These are phyloP conservation scores for Elongisporangium undulatum DNA, from an alignment of 352 stramenopile species.

Conservation along the genomic window DNA sequence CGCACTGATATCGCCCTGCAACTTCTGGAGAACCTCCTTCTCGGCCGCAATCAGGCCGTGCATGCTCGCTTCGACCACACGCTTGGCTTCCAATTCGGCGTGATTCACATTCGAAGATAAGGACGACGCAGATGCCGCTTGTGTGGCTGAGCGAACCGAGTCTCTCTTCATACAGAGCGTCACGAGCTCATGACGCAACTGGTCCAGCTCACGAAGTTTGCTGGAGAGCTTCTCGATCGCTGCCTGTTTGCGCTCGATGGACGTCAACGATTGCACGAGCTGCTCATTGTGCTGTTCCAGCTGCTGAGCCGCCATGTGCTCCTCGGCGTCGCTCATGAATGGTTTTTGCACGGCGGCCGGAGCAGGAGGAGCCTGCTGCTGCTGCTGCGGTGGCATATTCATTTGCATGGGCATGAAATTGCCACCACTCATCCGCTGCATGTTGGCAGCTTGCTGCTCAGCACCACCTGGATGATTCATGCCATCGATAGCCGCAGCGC, in stretches of 20 bases:
- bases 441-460: no score
- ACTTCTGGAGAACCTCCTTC: slow-evolving; percentile 41
- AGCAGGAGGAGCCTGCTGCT: slow-evolving; percentile 12
- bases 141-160: slow-evolving; percentile 26
- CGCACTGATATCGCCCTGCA: slow-evolving; percentile 43
- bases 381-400: slow-evolving; percentile 13
- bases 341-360: slow-evolving; percentile 20
- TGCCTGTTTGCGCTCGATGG: slow-evolving; percentile 61
- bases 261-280: slow-evolving; percentile 29
- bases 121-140: slow-evolving; percentile 1
- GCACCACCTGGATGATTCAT: no score
- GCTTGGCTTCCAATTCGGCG: slow-evolving; percentile 28
- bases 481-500: no score
- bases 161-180: slow-evolving; percentile 66
- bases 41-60: slow-evolving; percentile 51
- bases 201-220: slow-evolving; percentile 66
- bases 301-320: slow-evolving; percentile 39
- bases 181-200: slow-evolving; percentile 68
- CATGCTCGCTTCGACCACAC: slow-evolving; percentile 43
- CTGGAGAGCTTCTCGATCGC: slow-evolving; percentile 55
- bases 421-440: no score
- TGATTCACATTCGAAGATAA: slow-evolving; percentile 9
- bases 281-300: slow-evolving; percentile 57
- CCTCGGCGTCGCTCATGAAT: slow-evolving; percentile 59
- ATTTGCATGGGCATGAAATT: no score